phyloP scores from a whole-genome alignment of 345 rosid genomes.

The Abelmoschus esculentus region DNA sequence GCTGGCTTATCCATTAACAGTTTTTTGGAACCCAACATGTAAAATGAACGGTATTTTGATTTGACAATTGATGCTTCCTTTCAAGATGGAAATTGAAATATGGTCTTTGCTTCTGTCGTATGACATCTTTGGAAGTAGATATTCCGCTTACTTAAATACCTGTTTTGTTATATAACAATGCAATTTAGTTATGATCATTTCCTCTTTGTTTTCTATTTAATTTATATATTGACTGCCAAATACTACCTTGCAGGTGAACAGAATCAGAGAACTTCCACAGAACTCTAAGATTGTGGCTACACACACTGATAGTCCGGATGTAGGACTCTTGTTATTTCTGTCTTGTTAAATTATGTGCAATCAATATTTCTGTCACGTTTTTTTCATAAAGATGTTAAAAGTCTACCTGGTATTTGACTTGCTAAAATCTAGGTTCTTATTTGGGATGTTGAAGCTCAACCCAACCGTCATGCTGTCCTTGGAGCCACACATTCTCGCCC shows the following conservation, averaged over 20 bases:
- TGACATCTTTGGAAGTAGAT: too few species aligned
- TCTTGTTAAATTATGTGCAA: background rate
- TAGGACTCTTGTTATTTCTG: conserved; percentile 20
- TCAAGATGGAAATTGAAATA: too few species aligned
- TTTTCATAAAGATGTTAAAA: background rate
- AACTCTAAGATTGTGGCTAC: conserved; percentile 93
- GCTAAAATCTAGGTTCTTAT: conserved; percentile 66
- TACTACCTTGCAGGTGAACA: conserved; percentile 64
- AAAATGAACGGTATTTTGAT: too few species aligned
- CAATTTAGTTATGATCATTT: too few species aligned
- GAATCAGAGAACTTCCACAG: conserved; percentile 96
- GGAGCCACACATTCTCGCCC: conserved; percentile 93
- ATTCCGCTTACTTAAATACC: too few species aligned
- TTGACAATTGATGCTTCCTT: too few species aligned
- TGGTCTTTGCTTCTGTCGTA: too few species aligned
- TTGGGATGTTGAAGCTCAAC: conserved; percentile 99
- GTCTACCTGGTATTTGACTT: background rate
- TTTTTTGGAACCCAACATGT: background rate
- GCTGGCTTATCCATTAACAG: too few species aligned
- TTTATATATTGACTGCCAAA: background rate
- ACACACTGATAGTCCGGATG: conserved; percentile 99
- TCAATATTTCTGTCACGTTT: background rate
- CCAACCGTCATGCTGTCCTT: conserved; percentile 95
- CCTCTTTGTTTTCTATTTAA: background rate
- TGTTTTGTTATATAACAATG: background rate